Conservation (phyloP, 2,329 filamentous ascomycete genomes). For the Neofusicoccum kwambonambiense region DNA sequence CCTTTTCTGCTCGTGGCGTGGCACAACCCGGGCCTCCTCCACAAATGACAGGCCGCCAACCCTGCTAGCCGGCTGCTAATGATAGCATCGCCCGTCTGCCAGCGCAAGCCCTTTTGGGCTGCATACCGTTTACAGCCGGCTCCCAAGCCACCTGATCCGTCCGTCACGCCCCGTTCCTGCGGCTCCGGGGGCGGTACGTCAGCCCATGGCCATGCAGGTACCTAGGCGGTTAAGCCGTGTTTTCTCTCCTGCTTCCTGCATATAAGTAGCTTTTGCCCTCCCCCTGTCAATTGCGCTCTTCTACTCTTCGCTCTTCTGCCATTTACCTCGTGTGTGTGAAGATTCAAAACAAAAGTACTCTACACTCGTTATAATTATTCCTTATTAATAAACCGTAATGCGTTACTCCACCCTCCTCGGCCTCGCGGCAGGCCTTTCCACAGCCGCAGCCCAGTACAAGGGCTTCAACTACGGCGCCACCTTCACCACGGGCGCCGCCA, state of each 20-base stretch:
- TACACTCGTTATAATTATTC: slow-evolving; percentile 6
- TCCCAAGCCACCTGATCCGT: neutral
- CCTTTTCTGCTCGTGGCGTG: neutral
- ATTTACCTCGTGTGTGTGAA: neutral
- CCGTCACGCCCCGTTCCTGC: slow-evolving; percentile 7
- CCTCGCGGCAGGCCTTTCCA: slow-evolving; percentile 14
- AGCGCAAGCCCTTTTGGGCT: neutral
- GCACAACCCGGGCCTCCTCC: neutral
- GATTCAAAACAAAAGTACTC: neutral
- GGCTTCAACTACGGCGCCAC: slow-evolving; percentile 75
- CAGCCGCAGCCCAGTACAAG: slow-evolving; percentile 43
- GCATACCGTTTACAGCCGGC: neutral
- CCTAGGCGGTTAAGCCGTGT: neutral
- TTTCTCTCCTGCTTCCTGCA: neutral
- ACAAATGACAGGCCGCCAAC: slow-evolving; percentile 3
- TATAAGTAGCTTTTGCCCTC: slow-evolving; percentile 1
- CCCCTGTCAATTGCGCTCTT: neutral
- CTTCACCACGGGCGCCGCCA: slow-evolving; percentile 59
- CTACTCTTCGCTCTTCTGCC: neutral
- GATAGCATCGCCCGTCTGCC: neutral
- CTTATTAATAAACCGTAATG: slow-evolving; percentile 2
- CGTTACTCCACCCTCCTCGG: slow-evolving; percentile 8
- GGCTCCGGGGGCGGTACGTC: slow-evolving; percentile 7
- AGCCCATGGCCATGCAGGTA: slow-evolving; percentile 2
- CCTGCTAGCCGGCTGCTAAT: neutral